A percentile compares a stretch with the other conserved stretches of the same genome.
Evolutionary conservation across 2,329 filamentous ascomycete species (phyloP).

Genomic region (Colletotrichum filicis): DNA sequence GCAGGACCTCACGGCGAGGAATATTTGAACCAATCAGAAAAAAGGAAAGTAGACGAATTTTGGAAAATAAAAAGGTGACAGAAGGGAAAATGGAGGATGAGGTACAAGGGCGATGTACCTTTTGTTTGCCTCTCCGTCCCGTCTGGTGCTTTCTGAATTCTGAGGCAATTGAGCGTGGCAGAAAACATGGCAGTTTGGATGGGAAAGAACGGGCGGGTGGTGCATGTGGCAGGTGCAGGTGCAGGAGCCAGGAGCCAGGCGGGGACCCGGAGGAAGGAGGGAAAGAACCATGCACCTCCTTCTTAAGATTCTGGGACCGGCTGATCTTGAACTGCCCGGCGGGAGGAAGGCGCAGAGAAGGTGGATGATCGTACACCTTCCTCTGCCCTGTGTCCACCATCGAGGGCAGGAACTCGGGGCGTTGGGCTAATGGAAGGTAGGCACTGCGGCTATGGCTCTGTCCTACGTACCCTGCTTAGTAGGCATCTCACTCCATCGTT

Average conservation of each 20-base stretch:
- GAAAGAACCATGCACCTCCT: neutral
- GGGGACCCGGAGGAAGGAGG: neutral
- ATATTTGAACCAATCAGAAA: conserved; percentile 35
- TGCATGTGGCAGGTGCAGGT: neutral
- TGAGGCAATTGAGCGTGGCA: conserved; percentile 1
- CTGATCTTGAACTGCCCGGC: conserved; percentile 14
- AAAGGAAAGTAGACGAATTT: conserved; percentile 18
- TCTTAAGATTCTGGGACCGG: neutral
- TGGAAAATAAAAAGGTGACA: conserved; percentile 10
- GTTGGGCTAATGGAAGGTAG: no score
- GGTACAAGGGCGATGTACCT: conserved; percentile 33
- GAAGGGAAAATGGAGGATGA: conserved; percentile 8
- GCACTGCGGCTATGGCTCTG: neutral
- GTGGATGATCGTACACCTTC: neutral
- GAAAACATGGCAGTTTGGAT: conserved; percentile 19
- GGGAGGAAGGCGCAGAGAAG: neutral
- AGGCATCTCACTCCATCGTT: neutral
- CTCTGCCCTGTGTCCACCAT: no score
- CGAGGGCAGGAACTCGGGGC: neutral
- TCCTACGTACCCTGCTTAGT: no score
- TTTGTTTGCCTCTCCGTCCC: neutral
- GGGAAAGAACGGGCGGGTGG: conserved; percentile 1
- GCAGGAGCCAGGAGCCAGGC: neutral
- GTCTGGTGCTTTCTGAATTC: neutral
- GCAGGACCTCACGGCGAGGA: neutral